Evolutionary conservation across 1,284 basidiomycete genomes (phyloP).

Genomic region (Leccinum pallidistipes): DNA sequence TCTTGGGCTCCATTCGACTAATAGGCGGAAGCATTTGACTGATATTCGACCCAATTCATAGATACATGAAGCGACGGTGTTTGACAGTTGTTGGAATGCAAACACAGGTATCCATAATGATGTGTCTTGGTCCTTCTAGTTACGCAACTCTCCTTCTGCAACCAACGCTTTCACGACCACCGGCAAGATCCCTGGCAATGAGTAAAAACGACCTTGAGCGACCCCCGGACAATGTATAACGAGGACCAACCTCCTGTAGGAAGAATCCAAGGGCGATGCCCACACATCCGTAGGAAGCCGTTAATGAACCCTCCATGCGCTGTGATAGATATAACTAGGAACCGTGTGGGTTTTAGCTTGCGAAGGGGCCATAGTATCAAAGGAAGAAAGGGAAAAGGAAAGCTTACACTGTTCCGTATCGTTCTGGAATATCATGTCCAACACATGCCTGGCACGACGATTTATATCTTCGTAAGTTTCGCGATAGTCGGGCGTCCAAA

Average conservation of each 20-base stretch:
- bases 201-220: background rate
- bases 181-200: conserved; percentile 25
- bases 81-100: background rate
- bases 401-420: conserved; percentile 48
- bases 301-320: conserved; percentile 62
- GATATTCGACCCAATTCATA: background rate
- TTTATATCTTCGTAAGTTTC: conserved; percentile 63
- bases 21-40: background rate
- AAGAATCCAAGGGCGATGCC: conserved; percentile 45
- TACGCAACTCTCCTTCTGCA: background rate
- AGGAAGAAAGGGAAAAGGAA: background rate
- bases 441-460: conserved; percentile 50
- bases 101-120: background rate
- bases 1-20: background rate
- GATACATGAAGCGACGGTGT: background rate
- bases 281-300: conserved; percentile 48
- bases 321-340: conserved; percentile 61
- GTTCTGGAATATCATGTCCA: conserved; percentile 63
- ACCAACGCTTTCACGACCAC: conserved; percentile 23
- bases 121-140: conserved; percentile 5
- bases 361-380: background rate
- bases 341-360: background rate
- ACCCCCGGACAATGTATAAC: background rate
- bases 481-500: conserved; percentile 66
- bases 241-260: conserved; percentile 59